Evolutionary conservation across 768 basidiomycete species (phyloP).

Genomic region (Kwoniella dejecticola): DNA sequence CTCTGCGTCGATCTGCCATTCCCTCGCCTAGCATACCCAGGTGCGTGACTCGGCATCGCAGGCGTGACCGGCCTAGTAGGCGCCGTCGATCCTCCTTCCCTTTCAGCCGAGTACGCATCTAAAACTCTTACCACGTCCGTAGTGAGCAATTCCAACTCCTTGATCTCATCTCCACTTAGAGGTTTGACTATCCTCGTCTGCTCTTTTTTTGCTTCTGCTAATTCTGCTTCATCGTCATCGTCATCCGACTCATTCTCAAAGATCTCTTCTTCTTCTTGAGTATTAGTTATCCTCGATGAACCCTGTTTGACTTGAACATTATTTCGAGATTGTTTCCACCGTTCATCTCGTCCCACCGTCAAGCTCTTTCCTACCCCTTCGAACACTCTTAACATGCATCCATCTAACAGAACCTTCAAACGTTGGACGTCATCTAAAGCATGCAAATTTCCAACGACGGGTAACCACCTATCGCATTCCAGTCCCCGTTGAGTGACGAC

Average conservation of each 20-base stretch:
- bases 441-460: slow-evolving; percentile 67
- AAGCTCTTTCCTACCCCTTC: slow-evolving; percentile 67
- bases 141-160: slow-evolving; percentile 73
- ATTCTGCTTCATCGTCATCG: slow-evolving; percentile 58
- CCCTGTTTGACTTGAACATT: slow-evolving; percentile 25
- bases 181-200: slow-evolving; percentile 58
- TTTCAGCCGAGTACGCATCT: slow-evolving; percentile 69
- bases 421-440: slow-evolving; percentile 79
- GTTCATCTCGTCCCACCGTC: slow-evolving; percentile 28
- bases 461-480: slow-evolving; percentile 88
- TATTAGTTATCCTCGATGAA: neutral
- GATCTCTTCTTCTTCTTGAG: slow-evolving; percentile 16
- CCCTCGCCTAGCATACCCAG: neutral
- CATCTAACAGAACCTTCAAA: slow-evolving; percentile 76
- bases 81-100: slow-evolving; percentile 30
- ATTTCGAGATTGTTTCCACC: slow-evolving; percentile 19
- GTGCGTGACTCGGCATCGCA: neutral
- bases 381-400: slow-evolving; percentile 84
- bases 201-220: slow-evolving; percentile 15
- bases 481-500: slow-evolving; percentile 70
- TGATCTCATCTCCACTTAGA: slow-evolving; percentile 69
- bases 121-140: slow-evolving; percentile 73
- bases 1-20: neutral
- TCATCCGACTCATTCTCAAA: slow-evolving; percentile 57
- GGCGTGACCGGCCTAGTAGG: slow-evolving; percentile 19